Conservation (phyloP, 176 grass and related monocot genomes). For the Juncus inflexus region DNA sequence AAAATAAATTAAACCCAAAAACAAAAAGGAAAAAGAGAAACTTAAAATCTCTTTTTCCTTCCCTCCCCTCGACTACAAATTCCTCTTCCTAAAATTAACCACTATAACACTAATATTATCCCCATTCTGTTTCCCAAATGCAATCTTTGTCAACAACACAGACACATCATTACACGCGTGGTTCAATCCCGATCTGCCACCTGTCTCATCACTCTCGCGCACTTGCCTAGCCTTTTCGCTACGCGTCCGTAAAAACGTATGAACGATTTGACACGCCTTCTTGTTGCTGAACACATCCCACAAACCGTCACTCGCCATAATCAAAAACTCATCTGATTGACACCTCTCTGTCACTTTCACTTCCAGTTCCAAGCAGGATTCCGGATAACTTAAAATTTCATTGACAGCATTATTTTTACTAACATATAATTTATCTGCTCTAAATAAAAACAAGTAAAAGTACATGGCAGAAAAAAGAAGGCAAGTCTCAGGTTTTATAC, state of each 20-base stretch:
- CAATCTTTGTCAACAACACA: slow-evolving; percentile 50
- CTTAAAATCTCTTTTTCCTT: slow-evolving; percentile 5
- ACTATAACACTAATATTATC: slow-evolving; percentile 74
- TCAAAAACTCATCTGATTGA: slow-evolving; percentile 32
- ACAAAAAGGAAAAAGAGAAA: neutral
- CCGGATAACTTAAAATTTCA: slow-evolving; percentile 31
- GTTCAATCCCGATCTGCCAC: slow-evolving; percentile 24
- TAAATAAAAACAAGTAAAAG: too few species aligned
- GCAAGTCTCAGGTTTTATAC: too few species aligned
- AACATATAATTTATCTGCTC: too few species aligned
- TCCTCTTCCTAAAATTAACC: slow-evolving; percentile 40
- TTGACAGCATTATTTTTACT: too few species aligned
- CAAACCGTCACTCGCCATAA: slow-evolving; percentile 37
- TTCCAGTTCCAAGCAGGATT: slow-evolving; percentile 37
- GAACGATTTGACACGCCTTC: slow-evolving; percentile 29
- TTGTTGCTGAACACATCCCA: slow-evolving; percentile 40
- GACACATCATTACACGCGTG: slow-evolving; percentile 43
- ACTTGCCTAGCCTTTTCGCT: slow-evolving; percentile 1
- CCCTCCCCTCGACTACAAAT: slow-evolving; percentile 17
- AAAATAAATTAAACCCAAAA: neutral
- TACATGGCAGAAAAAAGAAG: too few species aligned
- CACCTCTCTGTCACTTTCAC: slow-evolving; percentile 37
- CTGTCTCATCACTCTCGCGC: too few species aligned
- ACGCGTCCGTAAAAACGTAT: slow-evolving; percentile 16
- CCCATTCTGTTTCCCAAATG: slow-evolving; percentile 32